Evolutionary conservation across 2,329 filamentous ascomycete species (phyloP).

Genomic region (Xylaria sp.): DNA sequence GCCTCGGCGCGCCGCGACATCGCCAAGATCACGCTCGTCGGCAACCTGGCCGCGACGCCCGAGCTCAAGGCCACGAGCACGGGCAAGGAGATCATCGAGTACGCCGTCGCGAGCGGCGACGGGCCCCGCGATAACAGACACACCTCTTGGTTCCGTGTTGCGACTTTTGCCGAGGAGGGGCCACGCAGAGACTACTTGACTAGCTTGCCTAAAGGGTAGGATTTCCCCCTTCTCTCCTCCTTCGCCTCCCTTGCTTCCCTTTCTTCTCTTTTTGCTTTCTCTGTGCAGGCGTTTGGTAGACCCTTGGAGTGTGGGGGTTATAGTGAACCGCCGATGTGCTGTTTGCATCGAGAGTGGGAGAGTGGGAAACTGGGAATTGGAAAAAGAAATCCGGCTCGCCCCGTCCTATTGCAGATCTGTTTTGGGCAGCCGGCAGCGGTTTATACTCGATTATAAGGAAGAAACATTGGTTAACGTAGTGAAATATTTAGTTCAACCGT

Average conservation of each 20-base stretch:
- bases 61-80: conserved; percentile 74
- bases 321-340: not conserved
- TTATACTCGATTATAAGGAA: not conserved
- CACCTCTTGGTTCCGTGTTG: conserved; percentile 85
- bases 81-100: conserved; percentile 77
- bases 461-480: conserved; percentile 21
- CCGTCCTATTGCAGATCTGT: not conserved
- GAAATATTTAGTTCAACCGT: conserved; percentile 71
- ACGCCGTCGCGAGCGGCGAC: conserved; percentile 72
- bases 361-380: too few species aligned
- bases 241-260: not conserved
- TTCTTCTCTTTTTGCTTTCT: not conserved
- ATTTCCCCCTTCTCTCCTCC: not conserved
- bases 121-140: conserved; percentile 73
- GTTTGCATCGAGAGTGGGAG: not conserved
- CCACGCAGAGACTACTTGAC: conserved; percentile 73
- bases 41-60: conserved; percentile 80
- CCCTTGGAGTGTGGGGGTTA: not conserved
- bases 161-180: conserved; percentile 73
- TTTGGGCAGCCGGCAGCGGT: not conserved
- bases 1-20: conserved; percentile 68
- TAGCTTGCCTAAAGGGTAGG: conserved; percentile 83
- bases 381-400: not conserved
- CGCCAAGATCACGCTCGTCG: conserved; percentile 85
- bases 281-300: too few species aligned